Conservation (phyloP, 2,329 filamentous ascomycete genomes). For the Paecilomyces variotii region DNA sequence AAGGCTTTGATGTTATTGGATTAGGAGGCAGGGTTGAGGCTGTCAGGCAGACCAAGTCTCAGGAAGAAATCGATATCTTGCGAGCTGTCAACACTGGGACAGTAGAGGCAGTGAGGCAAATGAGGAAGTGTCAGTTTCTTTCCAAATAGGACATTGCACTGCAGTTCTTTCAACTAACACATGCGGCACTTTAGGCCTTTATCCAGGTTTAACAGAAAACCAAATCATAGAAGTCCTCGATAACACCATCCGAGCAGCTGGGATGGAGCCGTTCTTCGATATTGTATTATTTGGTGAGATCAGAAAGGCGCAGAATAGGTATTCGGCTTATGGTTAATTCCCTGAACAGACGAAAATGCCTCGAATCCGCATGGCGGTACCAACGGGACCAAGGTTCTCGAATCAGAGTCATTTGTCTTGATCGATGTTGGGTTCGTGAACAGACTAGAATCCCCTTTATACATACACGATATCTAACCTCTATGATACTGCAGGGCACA, state of each 20-base stretch:
- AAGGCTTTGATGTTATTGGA: constrained; percentile 51
- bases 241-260: constrained; percentile 45
- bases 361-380: constrained; percentile 34
- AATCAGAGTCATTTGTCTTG: constrained; percentile 49
- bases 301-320: neutral
- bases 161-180: neutral
- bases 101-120: constrained; percentile 52
- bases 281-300: constrained; percentile 51
- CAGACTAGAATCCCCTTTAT: neutral
- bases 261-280: constrained; percentile 54
- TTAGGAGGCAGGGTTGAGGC: constrained; percentile 48
- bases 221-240: constrained; percentile 51
- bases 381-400: constrained; percentile 42
- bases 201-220: constrained; percentile 49
- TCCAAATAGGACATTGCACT: neutral
- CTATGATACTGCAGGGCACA: constrained; percentile 37
- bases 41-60: constrained; percentile 52
- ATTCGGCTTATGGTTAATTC: neutral
- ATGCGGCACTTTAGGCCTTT: constrained; percentile 40
- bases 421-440: constrained; percentile 48
- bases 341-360: constrained; percentile 30
- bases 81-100: constrained; percentile 58
- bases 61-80: constrained; percentile 49
- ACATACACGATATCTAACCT: neutral
- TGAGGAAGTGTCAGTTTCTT: constrained; percentile 33